Percentiles rank a stretch among this genome's conserved stretches.
Conservation (phyloP, 441 rosid genomes). For the Populus hybrid region DNA sequence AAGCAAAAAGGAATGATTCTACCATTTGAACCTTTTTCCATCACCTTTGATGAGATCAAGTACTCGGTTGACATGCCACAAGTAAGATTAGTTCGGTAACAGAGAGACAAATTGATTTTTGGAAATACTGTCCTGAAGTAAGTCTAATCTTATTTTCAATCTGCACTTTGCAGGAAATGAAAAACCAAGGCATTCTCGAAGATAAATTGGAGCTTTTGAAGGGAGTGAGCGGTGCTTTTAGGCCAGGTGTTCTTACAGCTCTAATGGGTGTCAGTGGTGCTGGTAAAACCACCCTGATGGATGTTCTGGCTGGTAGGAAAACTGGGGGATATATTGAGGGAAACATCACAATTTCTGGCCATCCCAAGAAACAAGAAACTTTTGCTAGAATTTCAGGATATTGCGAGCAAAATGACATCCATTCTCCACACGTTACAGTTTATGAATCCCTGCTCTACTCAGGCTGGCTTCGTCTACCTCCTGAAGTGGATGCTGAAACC, state of each 20-base stretch:
- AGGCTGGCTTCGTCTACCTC: conserved; percentile 48
- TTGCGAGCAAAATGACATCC: conserved; percentile 38
- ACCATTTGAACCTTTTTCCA: conserved; percentile 72
- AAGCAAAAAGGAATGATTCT: conserved; percentile 71
- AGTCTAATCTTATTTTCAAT: background rate
- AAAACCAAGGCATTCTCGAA: conserved; percentile 46
- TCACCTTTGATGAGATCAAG: conserved; percentile 52
- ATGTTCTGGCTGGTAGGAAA: conserved; percentile 54
- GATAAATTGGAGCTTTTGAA: conserved; percentile 60
- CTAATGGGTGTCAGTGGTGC: conserved; percentile 60
- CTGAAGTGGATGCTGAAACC: conserved; percentile 34
- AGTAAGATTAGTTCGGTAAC: conserved; percentile 29
- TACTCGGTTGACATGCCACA: conserved; percentile 75
- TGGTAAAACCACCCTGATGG: conserved; percentile 67
- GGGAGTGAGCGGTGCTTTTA: conserved; percentile 76
- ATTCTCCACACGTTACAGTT: conserved; percentile 33
- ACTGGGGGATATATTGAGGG: conserved; percentile 49
- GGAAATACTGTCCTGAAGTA: background rate
- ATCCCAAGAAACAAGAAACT: conserved; percentile 45
- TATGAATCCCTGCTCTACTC: conserved; percentile 49
- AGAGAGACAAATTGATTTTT: background rate
- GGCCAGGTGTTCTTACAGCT: conserved; percentile 64
- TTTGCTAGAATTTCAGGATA: conserved; percentile 50
- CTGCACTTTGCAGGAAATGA: conserved; percentile 49
- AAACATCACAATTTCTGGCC: conserved; percentile 39